Conservation (phyloP, 768 basidiomycete genomes). For the Collybia sordida region DNA sequence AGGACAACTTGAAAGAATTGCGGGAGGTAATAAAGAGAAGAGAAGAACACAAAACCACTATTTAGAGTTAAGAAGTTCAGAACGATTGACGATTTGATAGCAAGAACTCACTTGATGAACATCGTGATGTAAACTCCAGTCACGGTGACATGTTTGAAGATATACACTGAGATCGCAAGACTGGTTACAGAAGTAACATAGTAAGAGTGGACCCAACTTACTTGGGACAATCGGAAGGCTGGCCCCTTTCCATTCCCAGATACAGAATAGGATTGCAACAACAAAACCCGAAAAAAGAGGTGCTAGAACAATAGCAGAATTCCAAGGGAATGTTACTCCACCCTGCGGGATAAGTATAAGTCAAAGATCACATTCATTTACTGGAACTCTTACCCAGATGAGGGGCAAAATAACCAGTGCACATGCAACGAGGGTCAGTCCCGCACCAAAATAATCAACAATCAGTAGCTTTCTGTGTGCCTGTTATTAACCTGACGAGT, state of each 20-base stretch:
- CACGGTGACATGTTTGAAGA: conserved; percentile 68
- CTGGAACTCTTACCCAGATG: conserved; percentile 53
- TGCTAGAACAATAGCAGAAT: conserved; percentile 61
- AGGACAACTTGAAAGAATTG: conserved; percentile 75
- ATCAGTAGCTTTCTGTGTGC: conserved; percentile 55
- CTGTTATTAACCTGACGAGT: neutral
- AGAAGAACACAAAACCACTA: conserved; percentile 63
- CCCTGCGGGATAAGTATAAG: conserved; percentile 38
- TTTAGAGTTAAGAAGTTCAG: neutral
- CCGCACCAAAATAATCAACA: conserved; percentile 62
- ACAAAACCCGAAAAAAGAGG: conserved; percentile 56
- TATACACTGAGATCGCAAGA: conserved; percentile 50
- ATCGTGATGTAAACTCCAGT: conserved; percentile 67
- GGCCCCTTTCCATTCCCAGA: conserved; percentile 75
- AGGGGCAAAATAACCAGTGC: conserved; percentile 66
- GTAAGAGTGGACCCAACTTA: conserved; percentile 24
- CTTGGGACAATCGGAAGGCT: conserved; percentile 72
- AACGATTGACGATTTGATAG: neutral
- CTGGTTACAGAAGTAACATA: neutral
- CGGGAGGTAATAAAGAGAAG: conserved; percentile 69
- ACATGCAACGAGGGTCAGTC: conserved; percentile 59
- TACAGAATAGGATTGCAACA: conserved; percentile 55
- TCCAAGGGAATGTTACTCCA: conserved; percentile 73
- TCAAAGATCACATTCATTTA: neutral
- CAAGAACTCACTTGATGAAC: conserved; percentile 58